phyloP scores from a whole-genome alignment of 257 asterid species.

The Solanum pimpinellifolium region DNA sequence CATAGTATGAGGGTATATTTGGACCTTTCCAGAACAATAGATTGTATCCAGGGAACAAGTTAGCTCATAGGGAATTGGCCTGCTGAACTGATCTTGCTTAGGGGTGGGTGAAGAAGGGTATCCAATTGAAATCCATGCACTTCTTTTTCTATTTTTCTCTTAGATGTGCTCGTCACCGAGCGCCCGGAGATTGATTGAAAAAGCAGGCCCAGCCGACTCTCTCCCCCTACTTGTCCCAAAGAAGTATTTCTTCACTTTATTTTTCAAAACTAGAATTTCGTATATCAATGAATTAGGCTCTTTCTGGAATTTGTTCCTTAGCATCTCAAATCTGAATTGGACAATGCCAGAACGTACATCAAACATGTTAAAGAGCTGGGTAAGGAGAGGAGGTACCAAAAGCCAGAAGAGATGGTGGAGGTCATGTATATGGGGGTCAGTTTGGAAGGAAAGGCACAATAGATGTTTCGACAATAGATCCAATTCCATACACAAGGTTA shows the following conservation, averaged over 20 bases:
- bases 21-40: not conserved
- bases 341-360: too few relatives aligned
- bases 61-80: not conserved
- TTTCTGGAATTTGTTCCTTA: not conserved
- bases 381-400: too few relatives aligned
- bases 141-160: not conserved
- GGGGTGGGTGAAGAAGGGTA: not conserved
- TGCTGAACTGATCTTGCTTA: not conserved
- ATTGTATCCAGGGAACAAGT: not conserved
- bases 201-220: not conserved
- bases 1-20: not conserved
- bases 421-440: too few relatives aligned
- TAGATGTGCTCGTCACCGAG: not conserved
- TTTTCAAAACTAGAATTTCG: not conserved
- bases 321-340: too few relatives aligned
- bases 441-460: too few relatives aligned
- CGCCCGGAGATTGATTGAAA: not conserved
- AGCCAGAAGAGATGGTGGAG: too few relatives aligned
- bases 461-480: too few relatives aligned
- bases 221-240: not conserved
- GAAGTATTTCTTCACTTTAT: not conserved
- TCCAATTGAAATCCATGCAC: not conserved
- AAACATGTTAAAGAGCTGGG: too few relatives aligned
- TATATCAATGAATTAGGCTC: not conserved
- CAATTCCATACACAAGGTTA: too few relatives aligned